Percentiles rank a stretch among this genome's conserved stretches.
phyloP scores from a whole-genome alignment of 257 asterid genomes.

The Solanum clarkiae region DNA sequence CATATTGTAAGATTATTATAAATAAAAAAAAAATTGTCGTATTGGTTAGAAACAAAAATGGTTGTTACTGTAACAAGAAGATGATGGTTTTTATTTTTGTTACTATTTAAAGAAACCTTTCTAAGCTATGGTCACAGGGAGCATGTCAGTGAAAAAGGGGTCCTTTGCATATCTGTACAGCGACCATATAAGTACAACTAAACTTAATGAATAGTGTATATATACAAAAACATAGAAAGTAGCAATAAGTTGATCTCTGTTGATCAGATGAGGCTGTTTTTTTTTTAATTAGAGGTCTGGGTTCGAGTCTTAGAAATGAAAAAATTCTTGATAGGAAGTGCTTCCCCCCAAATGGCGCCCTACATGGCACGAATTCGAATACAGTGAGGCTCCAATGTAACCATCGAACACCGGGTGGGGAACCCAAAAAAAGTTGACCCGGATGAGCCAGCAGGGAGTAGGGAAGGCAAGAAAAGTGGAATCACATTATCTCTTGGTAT shows the following conservation, averaged over 20 bases:
- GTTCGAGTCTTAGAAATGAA: too few species aligned
- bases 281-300: too few species aligned
- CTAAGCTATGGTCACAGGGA: not conserved
- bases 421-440: not conserved
- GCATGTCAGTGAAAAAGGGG: not conserved
- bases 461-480: not conserved
- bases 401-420: too few species aligned
- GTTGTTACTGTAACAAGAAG: not conserved
- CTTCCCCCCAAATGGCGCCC: too few species aligned
- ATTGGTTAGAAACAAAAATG: not conserved
- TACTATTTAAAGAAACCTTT: not conserved
- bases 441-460: not conserved
- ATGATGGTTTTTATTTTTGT: not conserved
- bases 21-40: not conserved
- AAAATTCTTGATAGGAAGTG: too few species aligned
- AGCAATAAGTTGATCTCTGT: not conserved
- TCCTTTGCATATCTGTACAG: constrained; percentile 10
- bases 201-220: not conserved
- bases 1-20: not conserved
- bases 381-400: too few species aligned
- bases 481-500: not conserved
- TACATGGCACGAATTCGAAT: too few species aligned
- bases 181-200: not conserved
- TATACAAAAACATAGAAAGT: not conserved
- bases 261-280: too few species aligned